Conservation (phyloP, 2,329 filamentous ascomycete species). For the Chaetomium sp. region DNA sequence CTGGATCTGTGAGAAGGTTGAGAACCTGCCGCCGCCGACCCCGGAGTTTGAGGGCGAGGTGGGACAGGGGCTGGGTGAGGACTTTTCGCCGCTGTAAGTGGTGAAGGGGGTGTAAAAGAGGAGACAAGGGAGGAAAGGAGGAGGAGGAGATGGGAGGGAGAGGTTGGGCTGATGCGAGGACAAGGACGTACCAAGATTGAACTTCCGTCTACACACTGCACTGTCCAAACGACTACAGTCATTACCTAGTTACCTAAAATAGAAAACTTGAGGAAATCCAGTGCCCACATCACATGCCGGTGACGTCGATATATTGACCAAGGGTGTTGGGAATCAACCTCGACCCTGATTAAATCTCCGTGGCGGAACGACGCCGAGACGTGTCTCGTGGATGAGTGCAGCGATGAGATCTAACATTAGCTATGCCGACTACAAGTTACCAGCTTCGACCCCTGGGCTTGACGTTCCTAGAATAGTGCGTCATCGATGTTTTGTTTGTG, state of each 20-base stretch:
- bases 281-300: not conserved
- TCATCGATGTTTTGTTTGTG: too few relatives aligned
- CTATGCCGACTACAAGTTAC: not conserved
- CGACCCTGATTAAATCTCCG: too few relatives aligned
- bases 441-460: not conserved
- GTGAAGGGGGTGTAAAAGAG: not conserved
- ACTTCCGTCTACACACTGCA: too few relatives aligned
- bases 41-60: constrained; percentile 22
- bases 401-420: not conserved
- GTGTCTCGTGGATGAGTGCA: not conserved
- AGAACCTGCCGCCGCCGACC: constrained; percentile 49
- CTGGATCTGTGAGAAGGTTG: constrained; percentile 78
- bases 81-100: constrained; percentile 4
- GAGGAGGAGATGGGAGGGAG: not conserved
- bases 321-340: too few relatives aligned
- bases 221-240: not conserved
- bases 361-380: not conserved
- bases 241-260: not conserved
- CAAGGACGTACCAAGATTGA: too few relatives aligned
- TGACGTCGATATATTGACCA: too few relatives aligned
- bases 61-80: constrained; percentile 3
- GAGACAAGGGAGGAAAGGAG: not conserved
- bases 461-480: too few relatives aligned
- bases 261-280: not conserved
- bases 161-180: not conserved